These are phyloP conservation scores for Arachnomyces sp. DNA, from an alignment of 2,329 filamentous ascomycete genomes.

Conservation along the genomic window DNA sequence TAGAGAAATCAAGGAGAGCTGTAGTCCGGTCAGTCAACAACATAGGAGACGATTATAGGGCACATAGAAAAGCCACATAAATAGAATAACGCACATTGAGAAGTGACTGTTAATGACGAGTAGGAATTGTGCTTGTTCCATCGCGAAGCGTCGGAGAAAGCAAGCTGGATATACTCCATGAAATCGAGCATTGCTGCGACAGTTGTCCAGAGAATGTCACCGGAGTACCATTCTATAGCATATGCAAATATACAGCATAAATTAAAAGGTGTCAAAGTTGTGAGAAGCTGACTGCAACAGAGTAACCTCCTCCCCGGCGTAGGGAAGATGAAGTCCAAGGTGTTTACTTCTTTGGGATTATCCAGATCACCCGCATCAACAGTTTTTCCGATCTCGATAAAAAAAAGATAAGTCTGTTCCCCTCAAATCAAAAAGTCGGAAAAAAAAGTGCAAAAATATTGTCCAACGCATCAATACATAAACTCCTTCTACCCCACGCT, in stretches of 20 bases:
- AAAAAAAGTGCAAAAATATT: conserved; percentile 10
- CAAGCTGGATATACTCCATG: conserved; percentile 92
- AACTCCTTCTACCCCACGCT: neutral
- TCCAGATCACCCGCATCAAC: conserved; percentile 20
- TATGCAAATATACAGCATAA: neutral
- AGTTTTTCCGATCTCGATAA: conserved; percentile 25
- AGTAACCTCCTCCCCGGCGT: too few species aligned
- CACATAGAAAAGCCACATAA: neutral
- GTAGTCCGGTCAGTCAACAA: conserved; percentile 15
- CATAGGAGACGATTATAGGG: conserved; percentile 5
- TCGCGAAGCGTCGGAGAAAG: conserved; percentile 76
- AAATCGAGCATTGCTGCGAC: conserved; percentile 73
- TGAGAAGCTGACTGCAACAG: neutral
- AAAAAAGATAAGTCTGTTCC: too few species aligned
- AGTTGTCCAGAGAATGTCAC: neutral
- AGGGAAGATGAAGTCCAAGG: conserved; percentile 4
- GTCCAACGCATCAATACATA: neutral
- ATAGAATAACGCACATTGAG: conserved; percentile 54
- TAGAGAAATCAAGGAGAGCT: conserved; percentile 84
- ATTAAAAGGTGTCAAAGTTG: neutral
- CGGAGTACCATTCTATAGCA: neutral
- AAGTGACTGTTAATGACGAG: conserved; percentile 73
- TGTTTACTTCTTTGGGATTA: too few species aligned
- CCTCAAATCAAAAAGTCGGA: conserved; percentile 26
- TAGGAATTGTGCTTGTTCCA: conserved; percentile 94